phyloP scores from a whole-genome alignment of 2,329 filamentous ascomycete genomes.

The Metarhizium anisopliae region DNA sequence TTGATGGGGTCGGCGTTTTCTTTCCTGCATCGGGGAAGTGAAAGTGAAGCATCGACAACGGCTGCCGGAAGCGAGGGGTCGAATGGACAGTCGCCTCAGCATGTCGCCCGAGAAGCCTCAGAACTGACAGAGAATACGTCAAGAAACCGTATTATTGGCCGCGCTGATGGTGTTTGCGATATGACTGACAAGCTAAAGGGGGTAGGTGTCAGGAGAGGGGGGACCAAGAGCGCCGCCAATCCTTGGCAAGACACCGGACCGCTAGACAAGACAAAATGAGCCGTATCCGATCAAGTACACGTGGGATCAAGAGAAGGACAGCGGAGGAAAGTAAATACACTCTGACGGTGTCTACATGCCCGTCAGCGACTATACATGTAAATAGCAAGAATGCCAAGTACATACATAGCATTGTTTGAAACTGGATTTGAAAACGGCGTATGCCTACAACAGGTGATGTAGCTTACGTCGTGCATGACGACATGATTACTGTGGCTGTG shows the following conservation, averaged over 20 bases:
- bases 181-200: slow-evolving; percentile 19
- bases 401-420: too few relatives aligned
- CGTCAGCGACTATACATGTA: neutral
- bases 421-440: too few relatives aligned
- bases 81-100: slow-evolving; percentile 11
- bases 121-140: neutral
- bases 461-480: too few relatives aligned
- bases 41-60: slow-evolving; percentile 27
- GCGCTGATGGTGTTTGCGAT: neutral
- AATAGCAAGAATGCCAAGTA: neutral
- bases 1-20: slow-evolving; percentile 30
- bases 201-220: slow-evolving; percentile 13
- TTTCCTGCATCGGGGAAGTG: slow-evolving; percentile 21
- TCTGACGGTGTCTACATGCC: too few relatives aligned
- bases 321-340: neutral
- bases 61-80: slow-evolving; percentile 8
- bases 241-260: neutral
- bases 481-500: too few relatives aligned
- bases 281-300: neutral
- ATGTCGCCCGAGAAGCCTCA: slow-evolving; percentile 19
- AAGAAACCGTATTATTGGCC: neutral
- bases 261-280: slow-evolving; percentile 3
- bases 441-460: too few relatives aligned
- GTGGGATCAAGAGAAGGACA: neutral
- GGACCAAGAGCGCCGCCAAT: neutral